Conservation (phyloP, 305 asterid species). For the Fraxinus xanthoxyloides region DNA sequence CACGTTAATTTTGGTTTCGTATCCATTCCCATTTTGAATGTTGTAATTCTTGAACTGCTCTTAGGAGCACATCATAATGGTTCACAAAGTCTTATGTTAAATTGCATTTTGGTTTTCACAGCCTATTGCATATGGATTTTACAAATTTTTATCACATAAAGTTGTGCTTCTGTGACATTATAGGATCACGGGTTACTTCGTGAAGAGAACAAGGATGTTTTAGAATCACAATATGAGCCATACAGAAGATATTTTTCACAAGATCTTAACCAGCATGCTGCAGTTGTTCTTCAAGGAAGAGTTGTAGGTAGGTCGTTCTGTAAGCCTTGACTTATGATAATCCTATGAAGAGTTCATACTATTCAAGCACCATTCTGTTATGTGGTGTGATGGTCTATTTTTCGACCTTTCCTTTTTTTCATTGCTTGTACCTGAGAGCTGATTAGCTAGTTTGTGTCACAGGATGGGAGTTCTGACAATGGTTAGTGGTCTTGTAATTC, state of each 20-base stretch:
- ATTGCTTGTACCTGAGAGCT: neutral
- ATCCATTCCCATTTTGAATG: neutral
- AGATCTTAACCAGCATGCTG: slow-evolving; percentile 90
- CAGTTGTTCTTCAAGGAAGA: slow-evolving; percentile 99
- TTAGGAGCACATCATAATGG: slow-evolving; percentile 4
- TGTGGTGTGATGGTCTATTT: neutral
- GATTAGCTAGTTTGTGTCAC: neutral
- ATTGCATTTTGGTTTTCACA: slow-evolving; percentile 17
- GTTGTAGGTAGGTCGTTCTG: slow-evolving; percentile 57
- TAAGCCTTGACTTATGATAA: neutral
- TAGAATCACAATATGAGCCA: slow-evolving; percentile 84
- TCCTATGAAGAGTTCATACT: neutral
- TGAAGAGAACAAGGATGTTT: slow-evolving; percentile 58
- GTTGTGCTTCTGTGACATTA: slow-evolving; percentile 17
- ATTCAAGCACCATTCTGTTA: neutral
- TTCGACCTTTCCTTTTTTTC: neutral
- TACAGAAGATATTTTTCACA: slow-evolving; percentile 78
- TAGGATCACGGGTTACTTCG: slow-evolving; percentile 85
- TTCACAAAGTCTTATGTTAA: neutral
- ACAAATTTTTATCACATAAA: slow-evolving; percentile 6
- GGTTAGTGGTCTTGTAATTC: neutral
- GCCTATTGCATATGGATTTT: neutral
- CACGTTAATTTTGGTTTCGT: neutral
- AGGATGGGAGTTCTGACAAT: neutral
- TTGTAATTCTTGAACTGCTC: neutral